Base-by-base conservation (phyloP, 345 rosid genomes). In the Eucalyptus cladocalyx region DNA sequence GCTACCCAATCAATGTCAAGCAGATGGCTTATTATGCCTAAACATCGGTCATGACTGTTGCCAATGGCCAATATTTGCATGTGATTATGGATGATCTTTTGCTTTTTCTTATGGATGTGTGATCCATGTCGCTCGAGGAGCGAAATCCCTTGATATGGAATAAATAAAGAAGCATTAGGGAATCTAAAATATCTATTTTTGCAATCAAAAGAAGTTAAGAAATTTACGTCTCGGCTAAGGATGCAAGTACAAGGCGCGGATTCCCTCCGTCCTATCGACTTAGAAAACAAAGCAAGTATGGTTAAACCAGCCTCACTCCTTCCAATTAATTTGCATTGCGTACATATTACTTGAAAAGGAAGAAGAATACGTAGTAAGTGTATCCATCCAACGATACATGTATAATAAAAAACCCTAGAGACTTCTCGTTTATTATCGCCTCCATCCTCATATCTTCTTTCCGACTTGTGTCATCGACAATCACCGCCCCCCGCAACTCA, bases 1-100 rank as follows among this genome's bases (percentile, higher is more conserved):
- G 93, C 90, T 94, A 95, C 85, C 97, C 97, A 2, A 92, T 96
- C 88, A 94, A 95, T 85, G 90, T 95, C 10, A 89, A 87, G 72
- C 95, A 95, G 80, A 62, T 95, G 93, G 92, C 94, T 91, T 93
- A 54, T 11, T 2, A 6, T 76, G 83, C 47, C 83, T 76, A 37
- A 40, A 40, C 83, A 21, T 76, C 24, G 47, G 47, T 65, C 76
- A 16, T 15, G 6, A 16, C 9, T 15, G 76, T n/a, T n/a, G 47
- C 47, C 47, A 11, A 40, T 21, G 45, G 47, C 28, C 42, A 3
- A 37, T 40, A 28, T 21, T 24, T 11, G 4, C 8, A 11, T 21
- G 83, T 40, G 28, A 40, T 37, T 40, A 76, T 56, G 62, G 24
- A 56, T 9, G 30, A 56, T 56, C 62, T 9, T 56, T 56, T 56